phyloP scores from a whole-genome alignment of 176 grass and related monocot genomes.

The Triticum turgidum region DNA sequence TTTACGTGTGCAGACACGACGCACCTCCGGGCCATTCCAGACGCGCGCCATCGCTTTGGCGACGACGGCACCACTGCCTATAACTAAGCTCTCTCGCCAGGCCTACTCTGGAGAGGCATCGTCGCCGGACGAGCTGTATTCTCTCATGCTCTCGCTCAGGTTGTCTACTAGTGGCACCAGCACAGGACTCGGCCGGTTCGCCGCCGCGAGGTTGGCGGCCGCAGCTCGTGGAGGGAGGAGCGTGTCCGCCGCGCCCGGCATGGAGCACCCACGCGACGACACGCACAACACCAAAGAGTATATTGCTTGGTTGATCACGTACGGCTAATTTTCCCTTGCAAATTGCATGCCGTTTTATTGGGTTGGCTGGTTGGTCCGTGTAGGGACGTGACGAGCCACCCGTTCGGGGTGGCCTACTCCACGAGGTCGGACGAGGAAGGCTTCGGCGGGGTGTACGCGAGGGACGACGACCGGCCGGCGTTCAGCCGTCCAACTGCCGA shows the following conservation, averaged over 20 bases:
- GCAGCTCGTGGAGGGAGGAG: constrained; percentile 9
- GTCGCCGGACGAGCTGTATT: background rate
- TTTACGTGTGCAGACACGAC: no score
- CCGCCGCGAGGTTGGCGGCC: background rate
- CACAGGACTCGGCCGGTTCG: constrained; percentile 15
- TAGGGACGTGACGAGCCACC: constrained; percentile 59
- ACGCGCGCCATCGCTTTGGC: background rate
- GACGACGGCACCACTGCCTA: background rate
- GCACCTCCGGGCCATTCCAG: no score
- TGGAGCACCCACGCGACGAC: background rate
- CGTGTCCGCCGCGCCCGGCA: constrained; percentile 1
- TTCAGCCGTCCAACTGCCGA: background rate
- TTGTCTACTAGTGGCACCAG: background rate
- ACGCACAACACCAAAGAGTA: constrained; percentile 21
- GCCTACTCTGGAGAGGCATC: background rate
- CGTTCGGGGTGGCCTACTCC: constrained; percentile 70
- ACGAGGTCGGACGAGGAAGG: constrained; percentile 75
- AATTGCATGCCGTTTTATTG: background rate
- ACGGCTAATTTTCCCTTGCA: background rate
- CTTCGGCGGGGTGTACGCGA: constrained; percentile 60
- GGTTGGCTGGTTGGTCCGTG: background rate
- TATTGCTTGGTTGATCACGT: background rate
- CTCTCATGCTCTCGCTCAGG: constrained; percentile 34
- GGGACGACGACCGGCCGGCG: constrained; percentile 8
- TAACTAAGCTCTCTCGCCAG: no score